phyloP scores from a whole-genome alignment of 345 rosid genomes.

The Excoecaria agallocha region DNA sequence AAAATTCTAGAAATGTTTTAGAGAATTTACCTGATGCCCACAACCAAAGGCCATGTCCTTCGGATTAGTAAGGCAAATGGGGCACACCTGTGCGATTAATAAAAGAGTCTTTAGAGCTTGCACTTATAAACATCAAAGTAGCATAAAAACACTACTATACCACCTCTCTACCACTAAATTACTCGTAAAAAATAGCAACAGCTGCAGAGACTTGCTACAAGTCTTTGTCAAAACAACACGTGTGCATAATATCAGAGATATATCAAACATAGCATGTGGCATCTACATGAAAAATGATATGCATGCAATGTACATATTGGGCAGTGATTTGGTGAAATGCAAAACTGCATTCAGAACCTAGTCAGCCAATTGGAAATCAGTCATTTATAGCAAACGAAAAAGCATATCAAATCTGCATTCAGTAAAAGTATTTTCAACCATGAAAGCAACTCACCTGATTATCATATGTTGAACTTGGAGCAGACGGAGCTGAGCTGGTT shows the following conservation, averaged over 20 bases:
- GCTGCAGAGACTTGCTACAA: background rate
- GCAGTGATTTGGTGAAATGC: no score
- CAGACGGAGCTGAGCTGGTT: conserved; percentile 47
- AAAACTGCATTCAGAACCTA: background rate
- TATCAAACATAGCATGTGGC: background rate
- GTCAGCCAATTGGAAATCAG: background rate
- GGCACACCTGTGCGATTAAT: conserved; percentile 57
- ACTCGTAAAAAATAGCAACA: background rate
- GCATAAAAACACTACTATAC: background rate
- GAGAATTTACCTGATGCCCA: conserved; percentile 79
- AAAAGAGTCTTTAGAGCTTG: background rate
- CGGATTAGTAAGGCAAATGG: conserved; percentile 66
- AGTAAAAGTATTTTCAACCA: background rate
- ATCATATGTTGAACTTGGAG: conserved; percentile 50
- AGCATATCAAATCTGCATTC: background rate
- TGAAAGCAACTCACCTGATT: conserved; percentile 47
- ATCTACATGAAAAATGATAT: background rate
- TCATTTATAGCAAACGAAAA: background rate
- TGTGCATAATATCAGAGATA: no score
- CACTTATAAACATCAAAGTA: background rate
- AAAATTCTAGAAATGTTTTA: background rate
- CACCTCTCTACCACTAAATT: background rate
- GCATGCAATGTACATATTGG: background rate
- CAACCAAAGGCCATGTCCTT: conserved; percentile 97
- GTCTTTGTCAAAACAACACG: background rate